Conservation (phyloP, 139 green algal species). For the Tetradesmus obliquus region DNA sequence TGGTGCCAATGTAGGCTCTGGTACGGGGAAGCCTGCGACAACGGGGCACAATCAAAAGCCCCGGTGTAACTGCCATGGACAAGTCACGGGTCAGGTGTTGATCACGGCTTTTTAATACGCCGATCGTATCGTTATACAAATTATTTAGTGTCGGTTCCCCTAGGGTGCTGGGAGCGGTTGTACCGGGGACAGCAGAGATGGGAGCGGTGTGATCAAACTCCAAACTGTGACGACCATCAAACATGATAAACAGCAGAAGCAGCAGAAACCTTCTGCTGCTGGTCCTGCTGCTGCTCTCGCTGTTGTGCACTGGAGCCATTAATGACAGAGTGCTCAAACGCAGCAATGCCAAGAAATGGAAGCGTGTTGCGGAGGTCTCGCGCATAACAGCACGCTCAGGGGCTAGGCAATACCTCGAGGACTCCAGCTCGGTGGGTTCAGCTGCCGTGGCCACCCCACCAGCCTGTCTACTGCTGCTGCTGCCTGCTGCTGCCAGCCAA, state of each 20-base stretch:
- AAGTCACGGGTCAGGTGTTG: neutral
- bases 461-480: neutral
- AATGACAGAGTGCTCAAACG: slow-evolving; percentile 23
- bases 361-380: slow-evolving; percentile 21
- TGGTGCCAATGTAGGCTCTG: neutral
- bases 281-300: neutral
- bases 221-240: neutral
- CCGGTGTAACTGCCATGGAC: neutral
- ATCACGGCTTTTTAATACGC: neutral
- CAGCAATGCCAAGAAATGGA: slow-evolving; percentile 32
- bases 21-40: too few relatives aligned
- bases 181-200: neutral
- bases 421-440: slow-evolving; percentile 9
- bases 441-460: neutral
- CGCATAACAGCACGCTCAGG: slow-evolving; percentile 24
- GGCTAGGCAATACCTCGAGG: slow-evolving; percentile 30
- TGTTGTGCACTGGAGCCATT: neutral
- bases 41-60: neutral
- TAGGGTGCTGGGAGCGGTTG: neutral
- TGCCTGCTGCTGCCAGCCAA: neutral
- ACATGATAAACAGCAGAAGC: neutral
- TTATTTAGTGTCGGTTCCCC: neutral
- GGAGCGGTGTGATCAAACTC: neutral
- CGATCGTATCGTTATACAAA: neutral
- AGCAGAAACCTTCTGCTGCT: neutral